phyloP scores from a whole-genome alignment of 768 basidiomycete species.

The Chlorophyllum brunneum region DNA sequence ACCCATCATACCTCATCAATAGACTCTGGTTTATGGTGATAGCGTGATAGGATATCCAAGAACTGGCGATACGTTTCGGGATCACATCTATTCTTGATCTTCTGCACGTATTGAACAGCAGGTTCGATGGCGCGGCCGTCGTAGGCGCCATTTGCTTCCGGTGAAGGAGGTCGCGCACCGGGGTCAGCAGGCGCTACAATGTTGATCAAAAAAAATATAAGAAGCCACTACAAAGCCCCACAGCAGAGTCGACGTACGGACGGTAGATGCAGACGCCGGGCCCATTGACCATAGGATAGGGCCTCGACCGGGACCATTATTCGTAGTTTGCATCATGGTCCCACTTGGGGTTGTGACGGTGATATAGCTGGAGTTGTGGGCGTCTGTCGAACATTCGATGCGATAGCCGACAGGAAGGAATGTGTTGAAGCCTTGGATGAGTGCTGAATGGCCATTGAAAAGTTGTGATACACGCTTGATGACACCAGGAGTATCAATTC shows the following conservation, averaged over 20 bases:
- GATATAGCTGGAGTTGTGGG: slow-evolving; percentile 61
- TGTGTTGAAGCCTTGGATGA: slow-evolving; percentile 98
- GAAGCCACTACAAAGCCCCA: not conserved
- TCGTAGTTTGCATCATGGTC: slow-evolving; percentile 55
- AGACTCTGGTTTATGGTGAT: slow-evolving; percentile 56
- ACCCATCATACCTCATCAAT: slow-evolving; percentile 55
- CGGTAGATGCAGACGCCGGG: slow-evolving; percentile 13
- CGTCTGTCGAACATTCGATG: slow-evolving; percentile 74
- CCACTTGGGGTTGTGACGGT: slow-evolving; percentile 78
- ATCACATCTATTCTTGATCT: slow-evolving; percentile 93
- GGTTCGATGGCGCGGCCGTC: slow-evolving; percentile 56
- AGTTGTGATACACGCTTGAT: slow-evolving; percentile 93
- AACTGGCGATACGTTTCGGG: slow-evolving; percentile 83
- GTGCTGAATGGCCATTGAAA: slow-evolving; percentile 83
- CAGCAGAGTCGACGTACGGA: slow-evolving; percentile 9
- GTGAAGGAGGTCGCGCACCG: slow-evolving; percentile 5
- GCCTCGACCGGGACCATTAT: slow-evolving; percentile 35
- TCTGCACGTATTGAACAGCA: slow-evolving; percentile 93
- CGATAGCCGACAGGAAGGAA: slow-evolving; percentile 94
- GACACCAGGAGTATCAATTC: slow-evolving; percentile 97
- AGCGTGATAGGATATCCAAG: slow-evolving; percentile 66
- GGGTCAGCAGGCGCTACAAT: slow-evolving; percentile 30
- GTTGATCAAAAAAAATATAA: slow-evolving; percentile 1
- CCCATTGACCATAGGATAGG: slow-evolving; percentile 35
- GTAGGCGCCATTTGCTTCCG: slow-evolving; percentile 18